phyloP scores from a whole-genome alignment of 305 asterid genomes.

The Fraxinus sp. region DNA sequence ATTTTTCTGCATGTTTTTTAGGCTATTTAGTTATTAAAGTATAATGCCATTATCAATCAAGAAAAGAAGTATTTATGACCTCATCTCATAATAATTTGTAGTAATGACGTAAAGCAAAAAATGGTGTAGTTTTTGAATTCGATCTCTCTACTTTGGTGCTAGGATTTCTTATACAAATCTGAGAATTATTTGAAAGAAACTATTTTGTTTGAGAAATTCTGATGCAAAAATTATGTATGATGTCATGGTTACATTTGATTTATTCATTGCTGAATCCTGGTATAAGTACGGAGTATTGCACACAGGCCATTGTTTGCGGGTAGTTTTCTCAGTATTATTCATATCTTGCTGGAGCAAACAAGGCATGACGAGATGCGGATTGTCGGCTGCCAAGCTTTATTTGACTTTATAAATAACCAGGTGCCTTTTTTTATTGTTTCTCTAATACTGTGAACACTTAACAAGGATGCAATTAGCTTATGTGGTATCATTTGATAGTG shows the following conservation, averaged over 20 bases:
- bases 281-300: slow-evolving; percentile 16
- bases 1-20: neutral
- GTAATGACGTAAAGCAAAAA: slow-evolving; percentile 9
- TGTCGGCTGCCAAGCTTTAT: slow-evolving; percentile 68
- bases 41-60: slow-evolving; percentile 4
- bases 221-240: slow-evolving; percentile 3
- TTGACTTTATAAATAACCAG: slow-evolving; percentile 77
- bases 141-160: slow-evolving; percentile 11
- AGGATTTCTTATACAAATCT: neutral
- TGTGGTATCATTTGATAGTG: slow-evolving; percentile 26
- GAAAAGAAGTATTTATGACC: slow-evolving; percentile 1
- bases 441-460: slow-evolving; percentile 4
- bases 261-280: slow-evolving; percentile 20
- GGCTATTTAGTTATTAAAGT: neutral
- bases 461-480: slow-evolving; percentile 22
- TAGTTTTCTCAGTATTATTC: slow-evolving; percentile 64
- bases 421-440: slow-evolving; percentile 32
- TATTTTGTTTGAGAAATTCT: slow-evolving; percentile 4
- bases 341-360: slow-evolving; percentile 63
- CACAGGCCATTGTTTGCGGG: slow-evolving; percentile 82
- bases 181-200: neutral
- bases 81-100: slow-evolving; percentile 1
- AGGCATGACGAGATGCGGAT: slow-evolving; percentile 62
- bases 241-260: slow-evolving; percentile 16
- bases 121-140: neutral